Evolutionary conservation across 2,329 filamentous ascomycete genomes (phyloP).

Genomic region (Colletotrichum tabaci): DNA sequence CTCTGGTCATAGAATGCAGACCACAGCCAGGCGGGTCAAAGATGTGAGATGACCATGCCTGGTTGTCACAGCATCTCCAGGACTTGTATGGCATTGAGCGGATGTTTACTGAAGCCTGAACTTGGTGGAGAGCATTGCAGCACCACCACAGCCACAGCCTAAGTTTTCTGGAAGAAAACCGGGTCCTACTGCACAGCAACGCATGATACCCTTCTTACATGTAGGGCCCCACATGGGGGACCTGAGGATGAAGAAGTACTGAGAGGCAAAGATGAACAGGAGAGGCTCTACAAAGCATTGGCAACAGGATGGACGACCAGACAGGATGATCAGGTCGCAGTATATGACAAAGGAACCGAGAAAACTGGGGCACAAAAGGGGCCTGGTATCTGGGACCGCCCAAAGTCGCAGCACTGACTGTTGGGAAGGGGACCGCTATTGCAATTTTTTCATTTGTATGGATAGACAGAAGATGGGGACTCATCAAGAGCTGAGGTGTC

Average conservation of each 20-base stretch:
- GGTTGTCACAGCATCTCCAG: neutral
- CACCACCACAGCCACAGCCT: neutral
- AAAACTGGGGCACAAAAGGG: conserved; percentile 9
- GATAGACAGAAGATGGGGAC: conserved; percentile 53
- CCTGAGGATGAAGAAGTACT: conserved; percentile 3
- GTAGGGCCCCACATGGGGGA: neutral
- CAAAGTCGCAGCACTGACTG: conserved; percentile 31
- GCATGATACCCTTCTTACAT: neutral
- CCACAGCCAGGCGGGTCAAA: conserved; percentile 39
- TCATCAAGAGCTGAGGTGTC: conserved; percentile 72
- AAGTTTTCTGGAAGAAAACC: conserved; percentile 10
- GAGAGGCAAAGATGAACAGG: conserved; percentile 24
- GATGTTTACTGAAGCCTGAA: conserved; percentile 27
- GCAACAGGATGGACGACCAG: conserved; percentile 1
- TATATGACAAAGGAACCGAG: conserved; percentile 3
- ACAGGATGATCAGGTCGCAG: neutral
- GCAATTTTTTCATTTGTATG: conserved; percentile 43
- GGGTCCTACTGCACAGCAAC: conserved; percentile 16
- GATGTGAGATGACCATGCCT: conserved; percentile 19
- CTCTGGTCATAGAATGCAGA: conserved; percentile 53
- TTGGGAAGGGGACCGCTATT: conserved; percentile 18
- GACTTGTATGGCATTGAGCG: conserved; percentile 30
- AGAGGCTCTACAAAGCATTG: neutral
- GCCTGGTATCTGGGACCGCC: conserved; percentile 34
- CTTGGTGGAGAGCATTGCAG: conserved; percentile 13